Evolutionary conservation across 352 stramenopile species (phyloP).

Genomic region (Pythium brassicae): DNA sequence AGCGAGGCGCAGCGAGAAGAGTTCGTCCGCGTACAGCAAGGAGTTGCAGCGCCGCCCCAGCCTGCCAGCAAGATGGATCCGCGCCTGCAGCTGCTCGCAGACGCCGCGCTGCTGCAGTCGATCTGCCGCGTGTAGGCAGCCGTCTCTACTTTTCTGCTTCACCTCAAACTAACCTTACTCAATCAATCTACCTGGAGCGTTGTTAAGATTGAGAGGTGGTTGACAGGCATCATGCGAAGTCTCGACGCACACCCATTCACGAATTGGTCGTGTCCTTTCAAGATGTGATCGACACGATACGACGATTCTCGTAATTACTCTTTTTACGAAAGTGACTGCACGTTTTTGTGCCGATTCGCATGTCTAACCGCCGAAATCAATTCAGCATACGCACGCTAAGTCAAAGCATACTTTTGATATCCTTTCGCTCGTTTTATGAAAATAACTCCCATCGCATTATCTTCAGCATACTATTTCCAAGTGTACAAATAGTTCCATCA

Average conservation of each 20-base stretch:
- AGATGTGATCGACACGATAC: background rate
- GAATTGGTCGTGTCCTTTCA: conserved; percentile 1
- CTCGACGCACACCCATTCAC: background rate
- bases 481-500: too few species aligned
- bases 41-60: background rate
- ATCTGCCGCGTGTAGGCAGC: conserved; percentile 36
- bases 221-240: too few species aligned
- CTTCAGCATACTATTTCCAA: too few species aligned
- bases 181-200: background rate
- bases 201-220: too few species aligned
- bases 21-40: conserved; percentile 1
- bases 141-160: background rate
- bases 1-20: conserved; percentile 11
- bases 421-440: too few species aligned
- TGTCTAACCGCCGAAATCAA: too few species aligned
- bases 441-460: too few species aligned
- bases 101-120: conserved; percentile 65
- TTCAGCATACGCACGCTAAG: too few species aligned
- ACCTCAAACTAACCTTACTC: background rate
- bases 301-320: background rate
- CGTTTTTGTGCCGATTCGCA: too few species aligned
- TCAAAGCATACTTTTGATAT: too few species aligned
- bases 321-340: too few species aligned
- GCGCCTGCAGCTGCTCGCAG: conserved; percentile 64
- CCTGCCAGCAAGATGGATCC: conserved; percentile 21